Base-by-base conservation (phyloP, 2,329 filamentous ascomycete species). In the Penicillium decumbens region DNA sequence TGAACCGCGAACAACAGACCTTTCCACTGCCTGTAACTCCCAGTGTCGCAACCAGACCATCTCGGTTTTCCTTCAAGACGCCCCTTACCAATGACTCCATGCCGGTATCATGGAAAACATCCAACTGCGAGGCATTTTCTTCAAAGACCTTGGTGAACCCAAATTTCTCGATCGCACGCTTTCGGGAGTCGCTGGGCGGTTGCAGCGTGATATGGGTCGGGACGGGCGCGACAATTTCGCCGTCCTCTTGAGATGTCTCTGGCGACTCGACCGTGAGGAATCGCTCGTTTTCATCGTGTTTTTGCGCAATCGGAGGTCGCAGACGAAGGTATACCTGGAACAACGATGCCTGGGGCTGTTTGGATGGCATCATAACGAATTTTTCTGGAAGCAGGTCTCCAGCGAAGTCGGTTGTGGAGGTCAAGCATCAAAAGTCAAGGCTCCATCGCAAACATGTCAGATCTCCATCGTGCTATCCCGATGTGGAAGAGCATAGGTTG, bases 11-110 rank as follows among this genome's bases (percentile, higher is more conserved):
- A 23, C 1, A 10, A 24, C 30, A 53, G n/a, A 95, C 92, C 84
- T 98, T 98, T 69, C 93, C 93, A 43, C 91, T 96, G 10, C 93
- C 93, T 6, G 92, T 96, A 38, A 96, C 90, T 13, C 93, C 93
- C 50, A 98, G 72, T 6, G 93, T 97, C 27, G 93, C 93, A 46
- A 98, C 75, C 48, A 97, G 74, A 8, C 89, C 91, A 78, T 97
- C 92, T 57, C 89, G 85, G 15, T 90, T 89, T 56, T 93, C 86
- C 43, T 84, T 81, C 29, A 98, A 67, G 3, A 95, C 90, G 18
- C 89, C 89, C 61, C 92, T 84, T 6, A 96, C 80, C 38, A 96
- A 76, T 0, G 82, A 79, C 12, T 87, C 74, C 39, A 95, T 81
- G 23, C 86, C 85, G 0, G 87, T 88, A 63, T 85, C 85, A 57